Percentiles rank a stretch among this genome's conserved stretches.
Evolutionary conservation across 2,329 filamentous ascomycete species (phyloP).

Genomic region (Zasmidium cellare): DNA sequence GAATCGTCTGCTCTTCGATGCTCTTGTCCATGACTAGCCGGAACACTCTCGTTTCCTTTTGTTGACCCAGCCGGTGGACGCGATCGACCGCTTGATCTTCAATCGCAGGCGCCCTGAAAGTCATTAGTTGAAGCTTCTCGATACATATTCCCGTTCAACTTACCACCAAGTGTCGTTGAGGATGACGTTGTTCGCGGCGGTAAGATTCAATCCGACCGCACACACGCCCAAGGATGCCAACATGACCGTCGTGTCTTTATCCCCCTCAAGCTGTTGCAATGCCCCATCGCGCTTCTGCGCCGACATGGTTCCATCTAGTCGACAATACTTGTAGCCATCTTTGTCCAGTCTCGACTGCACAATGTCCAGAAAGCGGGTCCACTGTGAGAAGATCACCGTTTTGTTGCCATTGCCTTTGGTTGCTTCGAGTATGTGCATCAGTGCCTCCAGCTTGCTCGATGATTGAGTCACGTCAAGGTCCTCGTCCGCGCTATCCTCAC

Average conservation of each 20-base stretch:
- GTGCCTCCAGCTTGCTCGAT: conserved; percentile 79
- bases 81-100: conserved; percentile 90
- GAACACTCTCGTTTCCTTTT: conserved; percentile 74
- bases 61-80: conserved; percentile 84
- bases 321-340: conserved; percentile 63
- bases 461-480: conserved; percentile 58
- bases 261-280: conserved; percentile 65
- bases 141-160: background rate
- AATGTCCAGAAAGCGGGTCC: conserved; percentile 72
- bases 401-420: conserved; percentile 63
- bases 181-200: conserved; percentile 82
- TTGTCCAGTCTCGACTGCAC: conserved; percentile 67
- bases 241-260: conserved; percentile 70
- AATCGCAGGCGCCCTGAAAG: conserved; percentile 68
- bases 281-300: conserved; percentile 69
- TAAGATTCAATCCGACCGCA: conserved; percentile 82
- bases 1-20: conserved; percentile 78
- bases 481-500: conserved; percentile 44
- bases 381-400: conserved; percentile 74
- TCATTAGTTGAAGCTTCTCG: background rate
- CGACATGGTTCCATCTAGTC: conserved; percentile 73
- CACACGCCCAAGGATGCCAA: conserved; percentile 81
- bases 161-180: conserved; percentile 82
- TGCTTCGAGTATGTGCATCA: conserved; percentile 73
- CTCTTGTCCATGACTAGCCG: conserved; percentile 76